These are phyloP conservation scores for Diplogelasinospora grovesii DNA, from an alignment of 495 filamentous ascomycete genomes.

Conservation along the genomic window DNA sequence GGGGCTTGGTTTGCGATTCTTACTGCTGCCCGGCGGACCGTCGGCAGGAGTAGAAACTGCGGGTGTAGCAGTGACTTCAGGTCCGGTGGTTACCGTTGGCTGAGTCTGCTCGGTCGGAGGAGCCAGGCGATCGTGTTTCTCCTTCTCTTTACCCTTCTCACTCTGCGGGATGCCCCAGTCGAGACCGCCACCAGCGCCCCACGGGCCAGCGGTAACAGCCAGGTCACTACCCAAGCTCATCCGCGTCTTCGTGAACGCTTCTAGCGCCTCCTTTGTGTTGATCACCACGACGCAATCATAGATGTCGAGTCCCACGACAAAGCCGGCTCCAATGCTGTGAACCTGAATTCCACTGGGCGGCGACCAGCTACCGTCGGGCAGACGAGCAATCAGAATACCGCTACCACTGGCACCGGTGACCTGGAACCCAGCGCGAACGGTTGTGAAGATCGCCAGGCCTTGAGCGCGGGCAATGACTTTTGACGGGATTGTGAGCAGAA, in stretches of 20 bases:
- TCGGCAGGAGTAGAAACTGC: neutral
- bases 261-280: constrained; percentile 65
- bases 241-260: constrained; percentile 65
- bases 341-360: constrained; percentile 70
- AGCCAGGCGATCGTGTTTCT: neutral
- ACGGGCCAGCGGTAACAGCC: constrained; percentile 65
- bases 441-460: constrained; percentile 76
- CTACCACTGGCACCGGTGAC: constrained; percentile 70
- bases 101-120: neutral
- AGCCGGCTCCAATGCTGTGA: constrained; percentile 68
- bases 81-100: neutral
- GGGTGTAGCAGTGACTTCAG: neutral
- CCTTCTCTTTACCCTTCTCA: constrained; percentile 15
- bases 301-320: constrained; percentile 73
- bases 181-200: constrained; percentile 62
- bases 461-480: constrained; percentile 68
- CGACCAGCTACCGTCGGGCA: constrained; percentile 68
- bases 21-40: neutral
- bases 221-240: constrained; percentile 71
- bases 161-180: constrained; percentile 37
- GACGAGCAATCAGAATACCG: constrained; percentile 63
- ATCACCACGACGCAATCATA: constrained; percentile 82
- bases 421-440: constrained; percentile 74
- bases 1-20: constrained; percentile 17
- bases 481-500: constrained; percentile 64